phyloP scores from a whole-genome alignment of 371 early-diverging fungal species.

The Capniomyces stellatus region DNA sequence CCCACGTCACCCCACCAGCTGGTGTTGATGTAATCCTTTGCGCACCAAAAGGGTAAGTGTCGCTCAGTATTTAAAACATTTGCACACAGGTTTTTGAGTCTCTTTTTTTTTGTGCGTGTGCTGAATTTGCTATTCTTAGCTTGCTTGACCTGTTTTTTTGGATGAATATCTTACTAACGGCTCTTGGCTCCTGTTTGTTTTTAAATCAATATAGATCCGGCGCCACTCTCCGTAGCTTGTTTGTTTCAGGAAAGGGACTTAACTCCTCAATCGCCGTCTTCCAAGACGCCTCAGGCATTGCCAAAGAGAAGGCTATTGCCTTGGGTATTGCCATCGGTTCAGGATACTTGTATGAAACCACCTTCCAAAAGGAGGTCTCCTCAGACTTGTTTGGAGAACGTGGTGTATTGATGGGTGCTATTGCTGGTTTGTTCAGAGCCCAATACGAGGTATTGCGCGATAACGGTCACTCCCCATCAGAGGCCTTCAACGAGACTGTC shows the following conservation, averaged over 20 bases:
- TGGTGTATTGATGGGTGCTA: slow-evolving; percentile 96
- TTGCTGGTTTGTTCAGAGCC: slow-evolving; percentile 89
- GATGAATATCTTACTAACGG: too few species aligned
- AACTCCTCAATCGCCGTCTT: slow-evolving; percentile 92
- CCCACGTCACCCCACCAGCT: slow-evolving; percentile 73
- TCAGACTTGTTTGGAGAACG: slow-evolving; percentile 95
- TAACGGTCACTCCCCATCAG: slow-evolving; percentile 88
- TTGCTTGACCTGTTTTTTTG: too few species aligned
- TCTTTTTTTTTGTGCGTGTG: background rate
- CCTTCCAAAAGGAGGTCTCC: slow-evolving; percentile 90
- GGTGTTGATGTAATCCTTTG: slow-evolving; percentile 90
- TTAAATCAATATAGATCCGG: slow-evolving; percentile 51
- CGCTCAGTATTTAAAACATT: background rate
- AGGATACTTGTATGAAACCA: slow-evolving; percentile 94
- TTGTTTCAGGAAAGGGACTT: slow-evolving; percentile 93
- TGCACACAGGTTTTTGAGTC: background rate
- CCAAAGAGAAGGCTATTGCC: slow-evolving; percentile 79
- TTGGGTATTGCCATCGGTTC: slow-evolving; percentile 90
- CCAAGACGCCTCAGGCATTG: slow-evolving; percentile 85
- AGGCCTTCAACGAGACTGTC: slow-evolving; percentile 97
- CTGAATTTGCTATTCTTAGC: too few species aligned
- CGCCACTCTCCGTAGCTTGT: slow-evolving; percentile 85
- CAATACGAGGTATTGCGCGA: slow-evolving; percentile 93
- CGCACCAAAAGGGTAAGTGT: slow-evolving; percentile 67
- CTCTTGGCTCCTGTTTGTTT: background rate